phyloP scores from a whole-genome alignment of 306 rosid genomes.

The Abrus pulchellus region DNA sequence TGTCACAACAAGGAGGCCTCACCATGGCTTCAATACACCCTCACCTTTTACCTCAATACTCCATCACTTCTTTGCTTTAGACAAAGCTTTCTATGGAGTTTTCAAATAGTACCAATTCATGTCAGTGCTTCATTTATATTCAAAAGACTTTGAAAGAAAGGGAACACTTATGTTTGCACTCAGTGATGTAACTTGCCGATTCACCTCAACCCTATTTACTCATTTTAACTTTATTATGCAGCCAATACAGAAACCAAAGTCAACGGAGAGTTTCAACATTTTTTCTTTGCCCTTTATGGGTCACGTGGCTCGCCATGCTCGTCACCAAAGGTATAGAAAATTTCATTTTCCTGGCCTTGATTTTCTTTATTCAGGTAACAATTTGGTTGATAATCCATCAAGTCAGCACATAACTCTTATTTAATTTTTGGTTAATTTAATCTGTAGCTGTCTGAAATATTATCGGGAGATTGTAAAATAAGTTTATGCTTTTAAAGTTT shows the following conservation, averaged over 20 bases:
- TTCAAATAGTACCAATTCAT: slow-evolving; percentile 62
- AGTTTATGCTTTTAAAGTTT: too few relatives aligned
- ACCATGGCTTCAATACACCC: slow-evolving; percentile 64
- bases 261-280: slow-evolving; percentile 44
- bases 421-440: too few relatives aligned
- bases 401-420: too few relatives aligned
- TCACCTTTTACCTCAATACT: slow-evolving; percentile 25
- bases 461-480: too few relatives aligned
- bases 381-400: too few relatives aligned
- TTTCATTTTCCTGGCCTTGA: neutral
- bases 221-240: slow-evolving; percentile 40
- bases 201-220: slow-evolving; percentile 55
- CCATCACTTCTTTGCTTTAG: slow-evolving; percentile 24
- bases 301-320: slow-evolving; percentile 54
- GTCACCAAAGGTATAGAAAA: slow-evolving; percentile 45
- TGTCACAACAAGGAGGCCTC: slow-evolving; percentile 99
- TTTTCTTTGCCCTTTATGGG: slow-evolving; percentile 22
- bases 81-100: slow-evolving; percentile 42
- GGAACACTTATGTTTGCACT: slow-evolving; percentile 35
- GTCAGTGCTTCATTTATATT: slow-evolving; percentile 64
- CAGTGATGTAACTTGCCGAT: slow-evolving; percentile 57
- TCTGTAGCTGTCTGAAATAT: too few relatives aligned
- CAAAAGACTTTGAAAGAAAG: slow-evolving; percentile 42
- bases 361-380: too few relatives aligned
- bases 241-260: slow-evolving; percentile 58